A percentile compares a stretch with the other conserved stretches of the same genome.
These are phyloP conservation scores for Macrocybe sp. DNA, from an alignment of 1,284 basidiomycete genomes.

Conservation along the genomic window DNA sequence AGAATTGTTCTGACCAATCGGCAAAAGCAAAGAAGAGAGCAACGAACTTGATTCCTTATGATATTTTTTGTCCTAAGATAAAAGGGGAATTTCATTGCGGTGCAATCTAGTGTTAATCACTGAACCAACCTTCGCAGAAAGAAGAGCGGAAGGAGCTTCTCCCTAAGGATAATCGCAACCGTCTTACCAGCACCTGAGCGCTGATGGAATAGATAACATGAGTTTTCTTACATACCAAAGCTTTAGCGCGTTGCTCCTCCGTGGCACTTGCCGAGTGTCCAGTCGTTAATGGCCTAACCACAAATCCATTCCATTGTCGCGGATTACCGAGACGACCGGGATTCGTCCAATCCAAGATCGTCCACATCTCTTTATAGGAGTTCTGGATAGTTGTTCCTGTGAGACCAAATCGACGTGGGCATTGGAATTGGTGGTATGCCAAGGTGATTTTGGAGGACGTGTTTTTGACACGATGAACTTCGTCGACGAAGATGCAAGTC, in stretches of 20 bases:
- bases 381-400: slow-evolving; percentile 88
- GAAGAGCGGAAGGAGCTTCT: slow-evolving; percentile 67
- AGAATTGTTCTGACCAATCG: slow-evolving; percentile 10
- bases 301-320: slow-evolving; percentile 65
- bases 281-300: slow-evolving; percentile 59
- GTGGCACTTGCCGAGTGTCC: slow-evolving; percentile 67
- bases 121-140: slow-evolving; percentile 65
- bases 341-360: slow-evolving; percentile 77
- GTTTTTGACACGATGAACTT: slow-evolving; percentile 82
- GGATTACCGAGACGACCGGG: slow-evolving; percentile 62
- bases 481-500: slow-evolving; percentile 75
- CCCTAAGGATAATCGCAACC: slow-evolving; percentile 55
- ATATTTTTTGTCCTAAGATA: slow-evolving; percentile 70
- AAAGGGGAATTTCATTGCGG: not conserved
- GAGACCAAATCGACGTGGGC: slow-evolving; percentile 65
- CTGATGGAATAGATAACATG: not conserved
- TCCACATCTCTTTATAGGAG: slow-evolving; percentile 79
- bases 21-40: not conserved
- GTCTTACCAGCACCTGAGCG: slow-evolving; percentile 24
- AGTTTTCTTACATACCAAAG: slow-evolving; percentile 35
- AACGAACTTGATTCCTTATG: slow-evolving; percentile 56
- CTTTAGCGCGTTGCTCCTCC: slow-evolving; percentile 55
- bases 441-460: slow-evolving; percentile 53
- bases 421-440: slow-evolving; percentile 63
- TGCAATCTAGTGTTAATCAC: not conserved